A percentile compares a stretch with the other conserved stretches of the same genome.
phyloP scores from a whole-genome alignment of 176 grass and related monocot species.

The Carex cristatella region DNA sequence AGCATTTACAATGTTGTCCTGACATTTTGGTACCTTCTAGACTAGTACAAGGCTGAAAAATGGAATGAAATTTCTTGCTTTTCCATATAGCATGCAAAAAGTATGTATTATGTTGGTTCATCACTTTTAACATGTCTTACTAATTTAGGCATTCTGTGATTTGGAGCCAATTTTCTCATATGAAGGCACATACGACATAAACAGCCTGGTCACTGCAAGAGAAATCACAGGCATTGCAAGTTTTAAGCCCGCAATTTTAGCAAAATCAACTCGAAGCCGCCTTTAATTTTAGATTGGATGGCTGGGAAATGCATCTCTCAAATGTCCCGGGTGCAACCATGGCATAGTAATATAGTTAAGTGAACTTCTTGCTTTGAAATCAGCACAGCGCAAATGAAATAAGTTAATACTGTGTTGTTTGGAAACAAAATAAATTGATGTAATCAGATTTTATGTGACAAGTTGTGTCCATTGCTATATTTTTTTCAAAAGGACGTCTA shows the following conservation, averaged over 20 bases:
- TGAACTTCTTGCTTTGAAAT: not conserved
- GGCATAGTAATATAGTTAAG: not conserved
- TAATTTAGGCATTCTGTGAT: slow-evolving; percentile 67
- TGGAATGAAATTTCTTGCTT: not conserved
- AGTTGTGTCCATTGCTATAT: not conserved
- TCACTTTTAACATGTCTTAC: slow-evolving; percentile 16
- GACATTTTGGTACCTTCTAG: slow-evolving; percentile 4
- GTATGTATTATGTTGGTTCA: not conserved
- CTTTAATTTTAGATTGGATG: slow-evolving; percentile 6
- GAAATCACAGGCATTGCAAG: slow-evolving; percentile 76
- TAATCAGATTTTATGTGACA: not conserved
- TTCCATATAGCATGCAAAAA: not conserved
- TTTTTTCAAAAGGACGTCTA: not conserved
- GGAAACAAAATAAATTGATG: not conserved
- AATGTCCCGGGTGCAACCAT: not conserved
- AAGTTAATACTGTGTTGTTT: not conserved
- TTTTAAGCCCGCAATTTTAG: slow-evolving; percentile 58
- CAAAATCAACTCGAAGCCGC: slow-evolving; percentile 13
- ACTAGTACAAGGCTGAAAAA: not conserved
- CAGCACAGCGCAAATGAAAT: not conserved
- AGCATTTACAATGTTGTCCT: not conserved
- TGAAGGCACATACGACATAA: slow-evolving; percentile 75
- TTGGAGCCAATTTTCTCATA: slow-evolving; percentile 76
- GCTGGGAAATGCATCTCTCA: not conserved
- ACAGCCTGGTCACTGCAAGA: slow-evolving; percentile 63